These are phyloP conservation scores for Colletotrichum costaricense DNA, from an alignment of 2,329 filamentous ascomycete genomes.

Conservation along the genomic window DNA sequence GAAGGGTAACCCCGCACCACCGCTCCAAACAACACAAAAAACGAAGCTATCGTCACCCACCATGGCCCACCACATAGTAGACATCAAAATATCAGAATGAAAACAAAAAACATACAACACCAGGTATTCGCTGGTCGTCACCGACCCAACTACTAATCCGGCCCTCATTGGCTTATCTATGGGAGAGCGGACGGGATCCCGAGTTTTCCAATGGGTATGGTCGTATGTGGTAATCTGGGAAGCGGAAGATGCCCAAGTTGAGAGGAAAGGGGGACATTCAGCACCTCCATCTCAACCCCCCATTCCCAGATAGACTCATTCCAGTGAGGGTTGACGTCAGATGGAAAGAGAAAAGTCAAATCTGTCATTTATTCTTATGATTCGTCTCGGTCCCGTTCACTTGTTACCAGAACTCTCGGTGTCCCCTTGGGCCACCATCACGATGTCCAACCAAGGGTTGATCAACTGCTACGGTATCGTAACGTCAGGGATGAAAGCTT, in stretches of 20 bases:
- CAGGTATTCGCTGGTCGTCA: neutral
- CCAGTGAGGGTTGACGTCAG: no score
- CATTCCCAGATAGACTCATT: no score
- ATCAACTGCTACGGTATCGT: no score
- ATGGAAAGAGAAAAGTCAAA: no score
- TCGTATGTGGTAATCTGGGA: neutral
- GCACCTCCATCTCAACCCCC: no score
- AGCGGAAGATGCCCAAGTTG: neutral
- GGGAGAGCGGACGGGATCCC: neutral
- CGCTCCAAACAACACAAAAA: neutral
- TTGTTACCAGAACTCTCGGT: no score
- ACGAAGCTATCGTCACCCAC: neutral
- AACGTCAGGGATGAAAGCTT: no score
- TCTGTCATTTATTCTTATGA: no score
- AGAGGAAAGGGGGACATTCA: neutral
- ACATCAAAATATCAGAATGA: neutral
- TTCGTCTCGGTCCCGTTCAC: no score
- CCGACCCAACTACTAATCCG: neutral
- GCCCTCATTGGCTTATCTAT: neutral
- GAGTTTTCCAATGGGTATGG: neutral
- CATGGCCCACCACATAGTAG: neutral
- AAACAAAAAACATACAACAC: neutral
- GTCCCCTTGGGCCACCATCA: no score
- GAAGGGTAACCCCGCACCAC: neutral
- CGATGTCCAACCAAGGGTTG: no score